A percentile compares a stretch with the other conserved stretches of the same genome.
These are phyloP conservation scores for Paramecium sonneborni DNA, from an alignment of 73 alveolate genomes.

Conservation along the genomic window DNA sequence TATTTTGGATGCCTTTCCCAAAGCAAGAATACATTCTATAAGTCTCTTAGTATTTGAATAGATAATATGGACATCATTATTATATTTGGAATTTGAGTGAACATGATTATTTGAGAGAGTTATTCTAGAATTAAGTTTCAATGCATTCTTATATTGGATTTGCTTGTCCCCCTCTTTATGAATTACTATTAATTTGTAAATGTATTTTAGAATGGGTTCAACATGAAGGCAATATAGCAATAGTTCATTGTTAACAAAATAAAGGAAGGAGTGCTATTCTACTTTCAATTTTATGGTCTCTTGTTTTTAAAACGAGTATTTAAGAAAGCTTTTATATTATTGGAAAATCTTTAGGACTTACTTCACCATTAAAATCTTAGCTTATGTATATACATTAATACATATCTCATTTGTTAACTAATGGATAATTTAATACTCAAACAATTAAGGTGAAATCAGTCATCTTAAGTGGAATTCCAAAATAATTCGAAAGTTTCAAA, in stretches of 20 bases:
- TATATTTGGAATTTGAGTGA: slow-evolving; percentile 53
- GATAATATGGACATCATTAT: slow-evolving; percentile 9
- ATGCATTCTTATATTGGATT: slow-evolving; percentile 11
- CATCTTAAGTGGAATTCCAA: neutral
- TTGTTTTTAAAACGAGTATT: neutral
- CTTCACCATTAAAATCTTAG: neutral
- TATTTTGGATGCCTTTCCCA: slow-evolving; percentile 54
- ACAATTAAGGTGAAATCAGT: neutral
- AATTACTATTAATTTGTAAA: slow-evolving; percentile 32
- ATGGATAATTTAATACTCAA: neutral
- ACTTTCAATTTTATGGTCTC: neutral
- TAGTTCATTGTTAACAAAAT: slow-evolving; percentile 47
- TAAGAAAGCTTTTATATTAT: neutral
- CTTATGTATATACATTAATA: neutral
- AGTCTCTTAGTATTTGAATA: slow-evolving; percentile 13
- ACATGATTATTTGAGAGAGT: slow-evolving; percentile 26
- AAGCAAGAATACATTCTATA: neutral
- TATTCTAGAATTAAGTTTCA: slow-evolving; percentile 1
- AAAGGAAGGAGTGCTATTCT: slow-evolving; percentile 44
- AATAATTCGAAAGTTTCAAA: neutral
- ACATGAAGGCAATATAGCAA: slow-evolving; percentile 19
- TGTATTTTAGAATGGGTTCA: slow-evolving; percentile 5
- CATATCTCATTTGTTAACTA: neutral
- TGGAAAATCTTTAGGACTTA: neutral
- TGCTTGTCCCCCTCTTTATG: slow-evolving; percentile 43